Base-by-base conservation (phyloP, 441 rosid species). In the Monsonia emarginata region DNA sequence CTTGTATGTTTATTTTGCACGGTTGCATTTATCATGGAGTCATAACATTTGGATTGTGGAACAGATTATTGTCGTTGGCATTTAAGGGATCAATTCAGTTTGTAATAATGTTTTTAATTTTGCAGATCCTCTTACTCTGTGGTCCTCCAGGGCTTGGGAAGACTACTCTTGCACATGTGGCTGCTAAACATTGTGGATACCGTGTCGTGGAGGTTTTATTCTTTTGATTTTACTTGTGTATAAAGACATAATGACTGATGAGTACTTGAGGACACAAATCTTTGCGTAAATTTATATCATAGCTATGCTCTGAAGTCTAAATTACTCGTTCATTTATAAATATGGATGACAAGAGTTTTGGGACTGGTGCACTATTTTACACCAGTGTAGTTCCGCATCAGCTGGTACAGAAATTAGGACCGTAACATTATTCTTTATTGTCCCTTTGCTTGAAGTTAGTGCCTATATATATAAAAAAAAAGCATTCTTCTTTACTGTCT, bases 111-210 rank as follows among this genome's bases (percentile, higher is more conserved):
- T 75, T 72, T 50, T 69, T 59, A 61, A 32, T 56, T 38, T 61
- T 80, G 90, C 89, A 91, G 99, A 83, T 95, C 74, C 98, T 91
- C 72, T 71, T 91, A 73, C 98, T 91, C 64, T 91, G 99, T 78
- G 98, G 99, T 65, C 87, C 99, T 64, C 99, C 98, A 18, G 99
- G 99, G 66, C 99, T 95, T 77, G 99, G 99, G 68, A 95, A 95
- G 89, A 95, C 99, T 69, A 95, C 99, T 18, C 96, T 95, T 73
- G 98, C 97, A 52, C 98, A 91, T 77, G 86, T 91, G 61, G 95
- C 97, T 81, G 97, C 99, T 42, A 86, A 89, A 80, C 99, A 95
- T 79, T 95, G 99, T 77, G 99, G 99, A 75, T 95, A 91, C 73
- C 89, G 83, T 28, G 96, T 86, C 61, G 89, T 94, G 74, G 99